Base-by-base conservation (phyloP, 306 rosid species). In the Styphnolobium japonicum region DNA sequence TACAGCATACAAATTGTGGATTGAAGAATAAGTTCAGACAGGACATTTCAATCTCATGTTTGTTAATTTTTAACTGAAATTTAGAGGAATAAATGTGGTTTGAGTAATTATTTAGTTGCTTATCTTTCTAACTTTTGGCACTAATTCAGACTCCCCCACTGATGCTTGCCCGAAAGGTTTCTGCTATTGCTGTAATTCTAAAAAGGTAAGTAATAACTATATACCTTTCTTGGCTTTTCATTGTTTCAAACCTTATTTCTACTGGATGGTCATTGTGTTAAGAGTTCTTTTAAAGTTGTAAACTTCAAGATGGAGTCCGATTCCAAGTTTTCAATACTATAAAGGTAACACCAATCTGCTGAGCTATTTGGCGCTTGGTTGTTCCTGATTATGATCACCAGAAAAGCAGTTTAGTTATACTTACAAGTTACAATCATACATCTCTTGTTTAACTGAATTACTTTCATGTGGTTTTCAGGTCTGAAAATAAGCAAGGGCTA, bases 401-500 rank as follows among this genome's bases (percentile, higher is more conserved):
- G 53, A 39, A 78, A 67, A 75, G 58, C 72, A 57, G 76, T 66
- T 73, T 31, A 29, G 19, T 58, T 37, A 48, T 51, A 71, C 77
- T 55, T 29, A 36, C 7, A 33, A 71, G 74, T 55, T 29, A 36
- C 7, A 33, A 55, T 39, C 66, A 60, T 78, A 48, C 67, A 80
- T 71, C 57, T 75, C 56, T 33, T 18, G 67, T 62, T 69, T 80
- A 74, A 71, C 56, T 66, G 71, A 80, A 22, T 70, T 42, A 1
- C 76, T 46, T 33, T 57, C 75, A 37, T 76, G 79, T 46, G 34
- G 79, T 62, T 87, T 84, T 73, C 93, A 95, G 98, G 80, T 92
- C 92, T 85, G 98, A 95, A 71, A 87, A 73, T 71, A 95, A 86
- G 90, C 91, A 90, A 71, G 98, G 98, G 77, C 93, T 86, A 75